A percentile compares a stretch with the other conserved stretches of the same genome.
These are phyloP conservation scores for Pleurostoma richardsiae DNA, from an alignment of 2,329 filamentous ascomycete genomes.

Conservation along the genomic window DNA sequence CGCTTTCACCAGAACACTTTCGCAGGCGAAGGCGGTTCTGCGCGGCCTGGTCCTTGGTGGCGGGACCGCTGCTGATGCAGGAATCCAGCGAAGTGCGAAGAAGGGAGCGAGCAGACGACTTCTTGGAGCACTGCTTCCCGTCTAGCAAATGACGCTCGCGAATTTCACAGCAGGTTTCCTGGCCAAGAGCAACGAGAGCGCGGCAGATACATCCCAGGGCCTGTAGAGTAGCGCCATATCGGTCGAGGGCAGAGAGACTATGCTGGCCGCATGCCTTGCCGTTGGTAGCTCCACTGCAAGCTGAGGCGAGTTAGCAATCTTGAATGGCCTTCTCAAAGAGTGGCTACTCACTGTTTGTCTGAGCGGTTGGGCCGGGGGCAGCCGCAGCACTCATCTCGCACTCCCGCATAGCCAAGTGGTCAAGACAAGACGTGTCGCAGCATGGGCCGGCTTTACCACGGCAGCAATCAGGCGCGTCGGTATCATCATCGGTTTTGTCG, in stretches of 20 bases:
- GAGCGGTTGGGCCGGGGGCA: slow-evolving; percentile 3
- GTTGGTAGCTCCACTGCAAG: slow-evolving; percentile 7
- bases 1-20: no score
- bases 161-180: slow-evolving; percentile 43
- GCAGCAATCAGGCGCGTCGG: slow-evolving; percentile 35
- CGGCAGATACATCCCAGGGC: slow-evolving; percentile 50
- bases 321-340: no score
- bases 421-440: slow-evolving; percentile 35
- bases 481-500: neutral
- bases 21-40: no score
- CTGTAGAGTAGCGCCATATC: slow-evolving; percentile 35
- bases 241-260: slow-evolving; percentile 22
- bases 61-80: no score
- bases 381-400: slow-evolving; percentile 22
- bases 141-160: slow-evolving; percentile 16
- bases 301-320: no score
- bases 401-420: slow-evolving; percentile 36
- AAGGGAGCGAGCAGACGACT: no score
- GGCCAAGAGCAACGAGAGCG: slow-evolving; percentile 42
- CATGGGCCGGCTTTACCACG: slow-evolving; percentile 31
- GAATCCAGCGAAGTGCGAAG: no score
- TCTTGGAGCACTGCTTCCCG: slow-evolving; percentile 18
- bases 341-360: no score
- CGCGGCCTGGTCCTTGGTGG: no score
- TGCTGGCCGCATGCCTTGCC: slow-evolving; percentile 32